Evolutionary conservation across 768 basidiomycete species (phyloP).

Genomic region (Macrolepiota fuliginosa): DNA sequence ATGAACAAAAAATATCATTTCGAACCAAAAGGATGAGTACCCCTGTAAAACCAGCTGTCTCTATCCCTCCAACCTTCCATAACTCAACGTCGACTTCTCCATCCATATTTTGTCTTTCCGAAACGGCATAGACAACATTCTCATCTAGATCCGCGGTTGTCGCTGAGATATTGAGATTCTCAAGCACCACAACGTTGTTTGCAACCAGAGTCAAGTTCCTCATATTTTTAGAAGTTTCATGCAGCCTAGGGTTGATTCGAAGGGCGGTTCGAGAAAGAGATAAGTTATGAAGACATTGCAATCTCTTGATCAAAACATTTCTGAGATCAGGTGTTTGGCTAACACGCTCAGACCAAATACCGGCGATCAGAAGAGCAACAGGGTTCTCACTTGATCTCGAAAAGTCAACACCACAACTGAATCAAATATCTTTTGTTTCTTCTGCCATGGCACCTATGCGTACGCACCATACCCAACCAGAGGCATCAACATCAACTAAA

Average conservation of each 20-base stretch:
- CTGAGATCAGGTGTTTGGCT: conserved; percentile 21
- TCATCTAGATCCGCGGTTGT: conserved; percentile 65
- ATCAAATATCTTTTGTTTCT: not conserved
- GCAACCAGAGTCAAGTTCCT: conserved; percentile 54
- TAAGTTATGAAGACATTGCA: conserved; percentile 11
- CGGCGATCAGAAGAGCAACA: not conserved
- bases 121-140: conserved; percentile 53
- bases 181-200: conserved; percentile 21
- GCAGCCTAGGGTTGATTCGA: not conserved
- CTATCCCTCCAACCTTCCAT: conserved; percentile 39
- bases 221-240: conserved; percentile 32
- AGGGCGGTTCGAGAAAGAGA: conserved; percentile 5
- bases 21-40: not conserved
- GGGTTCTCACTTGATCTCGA: not conserved
- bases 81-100: conserved; percentile 56
- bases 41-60: not conserved
- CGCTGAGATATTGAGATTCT: conserved; percentile 37
- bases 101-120: conserved; percentile 44
- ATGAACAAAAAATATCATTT: not conserved
- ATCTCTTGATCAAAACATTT: conserved; percentile 15
- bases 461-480: conserved; percentile 18
- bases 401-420: not conserved
- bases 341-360: conserved; percentile 17
- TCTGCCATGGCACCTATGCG: conserved; percentile 25
- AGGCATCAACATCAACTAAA: conserved; percentile 26